These are phyloP conservation scores for Inga leiocalycina DNA, from an alignment of 306 rosid species.

Conservation along the genomic window DNA sequence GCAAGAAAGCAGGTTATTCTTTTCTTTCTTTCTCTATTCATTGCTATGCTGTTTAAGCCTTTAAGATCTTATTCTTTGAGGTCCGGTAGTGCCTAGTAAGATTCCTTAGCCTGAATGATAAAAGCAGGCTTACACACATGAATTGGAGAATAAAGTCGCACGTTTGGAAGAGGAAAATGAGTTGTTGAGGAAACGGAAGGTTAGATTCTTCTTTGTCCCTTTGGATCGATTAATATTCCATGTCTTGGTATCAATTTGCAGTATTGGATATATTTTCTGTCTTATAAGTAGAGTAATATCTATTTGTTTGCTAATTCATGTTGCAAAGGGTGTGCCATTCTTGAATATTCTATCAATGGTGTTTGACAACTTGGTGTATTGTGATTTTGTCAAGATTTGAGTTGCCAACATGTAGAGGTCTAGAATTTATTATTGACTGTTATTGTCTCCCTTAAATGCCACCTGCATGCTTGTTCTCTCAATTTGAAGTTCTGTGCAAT, in stretches of 20 bases:
- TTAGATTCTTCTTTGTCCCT: conserved; percentile 41
- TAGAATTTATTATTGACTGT: neutral
- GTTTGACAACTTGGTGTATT: neutral
- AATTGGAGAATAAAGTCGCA: conserved; percentile 83
- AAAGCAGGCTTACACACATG: conserved; percentile 89
- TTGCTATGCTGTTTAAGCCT: neutral
- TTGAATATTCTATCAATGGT: neutral
- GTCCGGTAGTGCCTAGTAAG: neutral
- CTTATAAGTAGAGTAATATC: conserved; percentile 1
- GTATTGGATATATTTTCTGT: conserved; percentile 17
- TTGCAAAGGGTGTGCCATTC: conserved; percentile 9
- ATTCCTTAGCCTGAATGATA: conserved; percentile 3
- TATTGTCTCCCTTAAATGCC: neutral
- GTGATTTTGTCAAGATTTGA: neutral
- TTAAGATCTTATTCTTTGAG: conserved; percentile 6
- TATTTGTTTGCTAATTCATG: neutral
- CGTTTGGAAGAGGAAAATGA: conserved; percentile 91
- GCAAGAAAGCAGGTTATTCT: conserved; percentile 87
- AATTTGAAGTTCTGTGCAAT: neutral
- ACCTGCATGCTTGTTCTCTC: neutral
- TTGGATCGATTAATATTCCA: conserved; percentile 10
- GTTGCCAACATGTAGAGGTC: neutral
- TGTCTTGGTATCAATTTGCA: conserved; percentile 21
- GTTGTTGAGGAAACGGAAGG: conserved; percentile 87
- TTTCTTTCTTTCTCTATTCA: neutral